Evolutionary conservation across 441 rosid genomes (phyloP).

Genomic region (Melastoma candidum): DNA sequence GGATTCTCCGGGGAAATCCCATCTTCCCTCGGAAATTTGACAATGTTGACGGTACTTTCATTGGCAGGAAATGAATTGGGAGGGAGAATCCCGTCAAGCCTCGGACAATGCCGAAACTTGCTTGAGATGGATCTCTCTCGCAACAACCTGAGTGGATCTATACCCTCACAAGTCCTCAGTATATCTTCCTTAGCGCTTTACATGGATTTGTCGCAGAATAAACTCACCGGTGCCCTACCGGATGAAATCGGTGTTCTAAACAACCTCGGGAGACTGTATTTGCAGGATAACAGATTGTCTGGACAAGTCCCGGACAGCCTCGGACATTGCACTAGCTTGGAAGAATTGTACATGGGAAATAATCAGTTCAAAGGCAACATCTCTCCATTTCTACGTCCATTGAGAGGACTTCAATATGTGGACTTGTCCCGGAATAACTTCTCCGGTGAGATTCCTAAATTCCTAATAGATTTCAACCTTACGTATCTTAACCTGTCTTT

Average conservation of each 20-base stretch:
- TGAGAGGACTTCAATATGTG: too few species aligned
- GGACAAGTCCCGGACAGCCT: not conserved
- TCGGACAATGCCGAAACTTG: not conserved
- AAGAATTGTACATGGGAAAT: too few species aligned
- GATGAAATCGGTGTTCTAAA: not conserved
- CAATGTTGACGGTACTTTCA: not conserved
- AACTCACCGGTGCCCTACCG: not conserved
- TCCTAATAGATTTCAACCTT: too few species aligned
- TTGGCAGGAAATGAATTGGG: not conserved
- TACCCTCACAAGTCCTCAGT: not conserved
- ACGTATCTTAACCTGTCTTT: too few species aligned
- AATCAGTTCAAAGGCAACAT: too few species aligned
- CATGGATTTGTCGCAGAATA: not conserved
- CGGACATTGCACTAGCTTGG: too few species aligned
- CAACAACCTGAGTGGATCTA: not conserved
- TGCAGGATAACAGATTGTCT: not conserved
- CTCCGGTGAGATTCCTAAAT: too few species aligned
- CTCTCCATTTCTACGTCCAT: too few species aligned
- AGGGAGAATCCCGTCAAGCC: not conserved
- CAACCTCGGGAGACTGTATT: not conserved
- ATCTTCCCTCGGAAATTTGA: not conserved
- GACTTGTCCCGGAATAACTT: too few species aligned
- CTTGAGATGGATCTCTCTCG: not conserved
- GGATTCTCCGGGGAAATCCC: not conserved
- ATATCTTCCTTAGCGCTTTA: not conserved